phyloP scores from a whole-genome alignment of 1,284 basidiomycete genomes.

The Marasmius tenuissimus region DNA sequence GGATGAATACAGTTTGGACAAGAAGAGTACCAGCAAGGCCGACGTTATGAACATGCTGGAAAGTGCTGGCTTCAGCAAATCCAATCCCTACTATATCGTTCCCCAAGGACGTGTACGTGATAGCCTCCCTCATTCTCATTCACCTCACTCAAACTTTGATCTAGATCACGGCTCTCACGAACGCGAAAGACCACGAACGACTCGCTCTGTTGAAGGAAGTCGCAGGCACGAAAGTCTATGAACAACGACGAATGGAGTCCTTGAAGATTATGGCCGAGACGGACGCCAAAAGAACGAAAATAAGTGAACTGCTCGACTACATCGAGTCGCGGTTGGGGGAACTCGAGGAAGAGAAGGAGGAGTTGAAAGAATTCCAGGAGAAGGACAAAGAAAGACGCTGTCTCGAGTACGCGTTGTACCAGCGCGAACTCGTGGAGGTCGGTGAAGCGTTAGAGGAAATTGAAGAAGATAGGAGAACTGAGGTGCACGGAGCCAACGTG shows the following conservation, averaged over 20 bases:
- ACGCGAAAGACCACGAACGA: constrained; percentile 95
- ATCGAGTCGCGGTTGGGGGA: constrained; percentile 90
- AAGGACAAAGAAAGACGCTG: constrained; percentile 95
- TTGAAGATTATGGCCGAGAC: constrained; percentile 97
- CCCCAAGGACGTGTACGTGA: constrained; percentile 91
- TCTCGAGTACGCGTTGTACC: constrained; percentile 93
- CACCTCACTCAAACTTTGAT: not conserved
- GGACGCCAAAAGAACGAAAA: constrained; percentile 89
- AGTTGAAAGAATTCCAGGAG: constrained; percentile 94
- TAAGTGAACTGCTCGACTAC: constrained; percentile 86
- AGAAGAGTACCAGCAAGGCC: constrained; percentile 93
- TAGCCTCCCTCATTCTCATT: not conserved
- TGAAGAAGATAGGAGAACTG: constrained; percentile 80
- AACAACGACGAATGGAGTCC: constrained; percentile 90
- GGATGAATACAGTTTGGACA: constrained; percentile 97
- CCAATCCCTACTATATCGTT: constrained; percentile 99
- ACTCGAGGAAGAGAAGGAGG: constrained; percentile 96
- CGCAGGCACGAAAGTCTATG: constrained; percentile 97
- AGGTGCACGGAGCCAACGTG: constrained; percentile 83
- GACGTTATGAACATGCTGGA: constrained; percentile 97
- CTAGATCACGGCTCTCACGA: constrained; percentile 94
- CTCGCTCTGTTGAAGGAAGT: constrained; percentile 96
- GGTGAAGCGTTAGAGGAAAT: constrained; percentile 80
- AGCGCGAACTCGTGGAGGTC: constrained; percentile 89
- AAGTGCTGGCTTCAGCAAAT: constrained; percentile 94